Evolutionary conservation across 208 protist genomes (phyloP).

Genomic region (Trypanosomatidae sp.): DNA sequence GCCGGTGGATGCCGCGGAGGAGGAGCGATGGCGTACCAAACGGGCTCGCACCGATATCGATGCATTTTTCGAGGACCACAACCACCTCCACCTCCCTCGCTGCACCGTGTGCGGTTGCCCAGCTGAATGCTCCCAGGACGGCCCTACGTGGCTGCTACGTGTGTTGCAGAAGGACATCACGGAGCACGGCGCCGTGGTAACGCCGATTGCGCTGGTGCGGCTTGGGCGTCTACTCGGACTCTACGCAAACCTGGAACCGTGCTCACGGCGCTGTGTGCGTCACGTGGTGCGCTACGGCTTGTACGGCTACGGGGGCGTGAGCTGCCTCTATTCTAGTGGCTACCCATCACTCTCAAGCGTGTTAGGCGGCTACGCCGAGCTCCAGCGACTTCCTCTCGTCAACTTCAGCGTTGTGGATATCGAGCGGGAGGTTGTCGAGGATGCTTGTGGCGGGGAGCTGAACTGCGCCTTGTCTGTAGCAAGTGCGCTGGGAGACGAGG

Average conservation of each 20-base stretch:
- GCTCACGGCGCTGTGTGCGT: conserved; percentile 61
- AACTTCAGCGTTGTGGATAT: conserved; percentile 74
- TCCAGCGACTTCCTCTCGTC: conserved; percentile 21
- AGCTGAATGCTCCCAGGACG: conserved; percentile 35
- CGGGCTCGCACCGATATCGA: conserved; percentile 20
- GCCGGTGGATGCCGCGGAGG: conserved; percentile 12
- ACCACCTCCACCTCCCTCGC: conserved; percentile 5
- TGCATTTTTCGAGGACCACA: conserved; percentile 25
- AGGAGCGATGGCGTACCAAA: conserved; percentile 27
- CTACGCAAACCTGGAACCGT: conserved; percentile 39
- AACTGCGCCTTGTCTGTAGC: conserved; percentile 79
- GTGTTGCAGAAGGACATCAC: conserved; percentile 56
- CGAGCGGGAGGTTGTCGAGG: conserved; percentile 33
- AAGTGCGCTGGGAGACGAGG: conserved; percentile 75
- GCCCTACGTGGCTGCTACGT: conserved; percentile 38
- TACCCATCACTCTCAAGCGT: conserved; percentile 39
- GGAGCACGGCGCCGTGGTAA: conserved; percentile 18
- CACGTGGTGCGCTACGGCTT: conserved; percentile 71
- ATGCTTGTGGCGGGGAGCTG: conserved; percentile 61
- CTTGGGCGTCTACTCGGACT: conserved; percentile 39
- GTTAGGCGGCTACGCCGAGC: conserved; percentile 9
- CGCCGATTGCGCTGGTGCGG: conserved; percentile 45
- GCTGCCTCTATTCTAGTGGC: conserved; percentile 30
- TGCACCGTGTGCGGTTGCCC: conserved; percentile 58
- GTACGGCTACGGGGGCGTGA: conserved; percentile 73